Evolutionary conservation across 305 asterid species (phyloP).

Genomic region (Fraxinus latifolia): DNA sequence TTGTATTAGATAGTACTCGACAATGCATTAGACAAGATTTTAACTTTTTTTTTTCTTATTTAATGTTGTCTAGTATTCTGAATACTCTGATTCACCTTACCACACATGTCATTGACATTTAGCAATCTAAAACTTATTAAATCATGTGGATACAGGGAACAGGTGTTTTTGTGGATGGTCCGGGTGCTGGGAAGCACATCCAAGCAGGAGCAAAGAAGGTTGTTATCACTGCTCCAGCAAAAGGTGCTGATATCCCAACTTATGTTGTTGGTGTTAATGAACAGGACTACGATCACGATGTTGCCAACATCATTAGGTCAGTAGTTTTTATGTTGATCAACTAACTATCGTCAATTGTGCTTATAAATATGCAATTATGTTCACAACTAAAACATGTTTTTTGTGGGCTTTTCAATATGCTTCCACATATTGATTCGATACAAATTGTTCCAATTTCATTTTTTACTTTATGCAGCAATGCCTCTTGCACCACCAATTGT

Average conservation of each 20-base stretch:
- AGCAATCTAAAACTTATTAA: not conserved
- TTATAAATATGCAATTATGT: not conserved
- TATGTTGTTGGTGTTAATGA: conserved; percentile 88
- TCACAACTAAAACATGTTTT: not conserved
- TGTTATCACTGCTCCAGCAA: conserved; percentile 86
- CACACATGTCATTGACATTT: not conserved
- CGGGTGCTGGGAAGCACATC: conserved; percentile 93
- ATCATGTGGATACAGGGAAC: conserved; percentile 55
- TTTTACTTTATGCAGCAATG: conserved; percentile 57
- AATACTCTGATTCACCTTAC: not conserved
- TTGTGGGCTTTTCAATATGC: not conserved
- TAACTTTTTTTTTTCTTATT: not conserved
- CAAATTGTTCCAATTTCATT: not conserved
- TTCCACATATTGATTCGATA: not conserved
- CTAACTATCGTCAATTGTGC: not conserved
- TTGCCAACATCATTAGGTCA: conserved; percentile 78
- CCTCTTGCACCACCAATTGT: conserved; percentile 97
- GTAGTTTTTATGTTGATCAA: not conserved
- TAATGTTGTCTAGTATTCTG: too few relatives aligned
- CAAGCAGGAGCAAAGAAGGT: conserved; percentile 97
- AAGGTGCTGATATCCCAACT: conserved; percentile 87
- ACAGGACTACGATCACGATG: conserved; percentile 69
- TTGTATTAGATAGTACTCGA: not conserved
- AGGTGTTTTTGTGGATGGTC: conserved; percentile 88
- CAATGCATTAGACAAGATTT: not conserved